Evolutionary conservation across 768 basidiomycete genomes (phyloP).

Genomic region (Suillus sp.): DNA sequence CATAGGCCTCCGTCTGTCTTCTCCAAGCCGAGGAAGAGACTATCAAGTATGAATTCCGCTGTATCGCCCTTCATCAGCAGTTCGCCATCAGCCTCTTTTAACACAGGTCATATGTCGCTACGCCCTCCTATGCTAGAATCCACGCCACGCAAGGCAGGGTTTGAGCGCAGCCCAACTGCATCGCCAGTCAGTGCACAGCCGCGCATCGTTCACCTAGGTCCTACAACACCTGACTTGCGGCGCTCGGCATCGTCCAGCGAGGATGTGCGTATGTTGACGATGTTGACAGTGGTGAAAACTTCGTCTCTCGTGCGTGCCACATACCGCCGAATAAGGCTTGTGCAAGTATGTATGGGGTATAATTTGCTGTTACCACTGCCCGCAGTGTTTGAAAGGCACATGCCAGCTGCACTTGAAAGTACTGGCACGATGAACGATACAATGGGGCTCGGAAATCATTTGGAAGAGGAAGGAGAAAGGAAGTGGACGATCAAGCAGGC

Average conservation of each 20-base stretch:
- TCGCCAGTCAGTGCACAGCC: slow-evolving; percentile 43
- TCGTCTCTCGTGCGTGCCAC: slow-evolving; percentile 55
- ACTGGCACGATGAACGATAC: slow-evolving; percentile 12
- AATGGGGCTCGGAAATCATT: slow-evolving; percentile 23
- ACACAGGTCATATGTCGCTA: slow-evolving; percentile 1
- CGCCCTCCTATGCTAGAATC: slow-evolving; percentile 36
- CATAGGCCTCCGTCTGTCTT: slow-evolving; percentile 56
- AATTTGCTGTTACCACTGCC: slow-evolving; percentile 54
- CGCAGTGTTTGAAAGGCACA: slow-evolving; percentile 21
- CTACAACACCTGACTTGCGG: slow-evolving; percentile 35
- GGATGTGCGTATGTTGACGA: slow-evolving; percentile 19
- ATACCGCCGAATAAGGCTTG: slow-evolving; percentile 59
- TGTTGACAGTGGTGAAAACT: slow-evolving; percentile 51
- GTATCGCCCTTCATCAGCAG: slow-evolving; percentile 51
- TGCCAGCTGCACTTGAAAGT: not conserved
- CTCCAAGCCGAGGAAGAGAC: slow-evolving; percentile 54
- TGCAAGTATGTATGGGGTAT: slow-evolving; percentile 69
- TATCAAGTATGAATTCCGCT: slow-evolving; percentile 35
- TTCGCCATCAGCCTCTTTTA: not conserved
- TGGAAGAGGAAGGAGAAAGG: slow-evolving; percentile 13
- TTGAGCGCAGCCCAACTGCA: slow-evolving; percentile 41
- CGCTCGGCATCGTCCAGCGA: slow-evolving; percentile 8
- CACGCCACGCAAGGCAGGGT: slow-evolving; percentile 42
- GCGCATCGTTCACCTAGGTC: slow-evolving; percentile 64
- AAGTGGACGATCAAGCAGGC: slow-evolving; percentile 60